phyloP scores from a whole-genome alignment of 2,329 filamentous ascomycete genomes.

The Magnaporthiopsis poae region DNA sequence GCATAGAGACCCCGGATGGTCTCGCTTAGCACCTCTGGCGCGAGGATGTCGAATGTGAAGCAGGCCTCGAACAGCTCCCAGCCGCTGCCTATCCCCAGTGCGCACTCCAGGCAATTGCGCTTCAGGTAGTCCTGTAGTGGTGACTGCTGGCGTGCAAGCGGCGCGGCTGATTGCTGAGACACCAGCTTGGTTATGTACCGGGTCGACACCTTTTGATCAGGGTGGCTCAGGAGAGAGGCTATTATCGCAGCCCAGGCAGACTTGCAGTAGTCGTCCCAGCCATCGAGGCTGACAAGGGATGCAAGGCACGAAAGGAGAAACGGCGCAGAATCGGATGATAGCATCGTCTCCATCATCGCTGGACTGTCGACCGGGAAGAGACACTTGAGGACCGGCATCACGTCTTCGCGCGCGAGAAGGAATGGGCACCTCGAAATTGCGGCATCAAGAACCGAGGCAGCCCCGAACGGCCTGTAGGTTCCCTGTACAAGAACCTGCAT shows the following conservation, averaged over 20 bases:
- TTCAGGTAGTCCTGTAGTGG: slow-evolving; percentile 39
- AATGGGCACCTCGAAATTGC: slow-evolving; percentile 31
- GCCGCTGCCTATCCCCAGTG: slow-evolving; percentile 22
- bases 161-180: slow-evolving; percentile 30
- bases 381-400: slow-evolving; percentile 27
- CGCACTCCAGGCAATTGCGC: slow-evolving; percentile 28
- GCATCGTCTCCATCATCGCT: slow-evolving; percentile 45
- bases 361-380: slow-evolving; percentile 41
- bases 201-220: slow-evolving; percentile 21
- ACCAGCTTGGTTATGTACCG: slow-evolving; percentile 35
- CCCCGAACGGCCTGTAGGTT: slow-evolving; percentile 49
- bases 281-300: slow-evolving; percentile 36
- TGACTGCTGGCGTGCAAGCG: slow-evolving; percentile 28
- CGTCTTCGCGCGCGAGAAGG: slow-evolving; percentile 28
- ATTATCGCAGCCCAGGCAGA: slow-evolving; percentile 37
- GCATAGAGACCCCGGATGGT: slow-evolving; percentile 21
- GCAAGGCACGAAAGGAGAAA: slow-evolving; percentile 59
- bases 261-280: slow-evolving; percentile 27
- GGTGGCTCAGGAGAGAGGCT: slow-evolving; percentile 27
- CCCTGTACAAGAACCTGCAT: slow-evolving; percentile 36
- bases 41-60: slow-evolving; percentile 32
- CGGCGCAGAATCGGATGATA: slow-evolving; percentile 58
- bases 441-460: slow-evolving; percentile 35
- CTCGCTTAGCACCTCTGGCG: slow-evolving; percentile 22
- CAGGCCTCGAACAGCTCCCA: slow-evolving; percentile 41